Percentiles rank a stretch among this genome's conserved stretches.
These are phyloP conservation scores for Dianthus caryophyllus DNA, from an alignment of 148 eudicot genomes.

Conservation along the genomic window DNA sequence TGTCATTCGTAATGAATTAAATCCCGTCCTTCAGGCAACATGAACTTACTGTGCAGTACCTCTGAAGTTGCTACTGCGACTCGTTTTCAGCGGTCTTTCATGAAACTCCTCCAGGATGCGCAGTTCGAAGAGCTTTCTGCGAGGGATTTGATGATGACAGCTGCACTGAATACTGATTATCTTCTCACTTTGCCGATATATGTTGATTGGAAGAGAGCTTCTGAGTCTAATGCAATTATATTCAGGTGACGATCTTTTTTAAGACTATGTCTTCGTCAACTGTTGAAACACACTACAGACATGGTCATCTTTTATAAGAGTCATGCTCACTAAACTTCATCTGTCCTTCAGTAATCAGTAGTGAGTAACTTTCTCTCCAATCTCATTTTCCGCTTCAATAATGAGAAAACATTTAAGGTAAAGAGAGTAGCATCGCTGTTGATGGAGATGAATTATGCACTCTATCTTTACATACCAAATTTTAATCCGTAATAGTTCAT, in stretches of 20 bases:
- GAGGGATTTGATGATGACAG: constrained; percentile 76
- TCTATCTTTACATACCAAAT: not conserved
- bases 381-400: not conserved
- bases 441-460: not conserved
- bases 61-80: constrained; percentile 57
- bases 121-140: constrained; percentile 93
- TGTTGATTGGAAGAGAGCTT: constrained; percentile 94
- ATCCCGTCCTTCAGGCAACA: constrained; percentile 30
- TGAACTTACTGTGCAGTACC: constrained; percentile 38
- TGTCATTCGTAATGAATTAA: constrained; percentile 27
- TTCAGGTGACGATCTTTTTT: constrained; percentile 51
- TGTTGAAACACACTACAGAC: constrained; percentile 5
- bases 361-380: not conserved
- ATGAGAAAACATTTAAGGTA: not conserved
- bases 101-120: constrained; percentile 76
- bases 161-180: constrained; percentile 83
- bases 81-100: constrained; percentile 78
- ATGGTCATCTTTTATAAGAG: no score
- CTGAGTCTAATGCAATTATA: constrained; percentile 76
- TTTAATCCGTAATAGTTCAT: constrained; percentile 22
- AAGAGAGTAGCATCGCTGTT: not conserved
- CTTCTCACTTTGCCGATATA: constrained; percentile 84
- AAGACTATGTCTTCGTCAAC: not conserved
- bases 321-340: not conserved
- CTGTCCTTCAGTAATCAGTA: not conserved